phyloP scores from a whole-genome alignment of 192 early-diverging fungal genomes.

The Thamnidium elegans region DNA sequence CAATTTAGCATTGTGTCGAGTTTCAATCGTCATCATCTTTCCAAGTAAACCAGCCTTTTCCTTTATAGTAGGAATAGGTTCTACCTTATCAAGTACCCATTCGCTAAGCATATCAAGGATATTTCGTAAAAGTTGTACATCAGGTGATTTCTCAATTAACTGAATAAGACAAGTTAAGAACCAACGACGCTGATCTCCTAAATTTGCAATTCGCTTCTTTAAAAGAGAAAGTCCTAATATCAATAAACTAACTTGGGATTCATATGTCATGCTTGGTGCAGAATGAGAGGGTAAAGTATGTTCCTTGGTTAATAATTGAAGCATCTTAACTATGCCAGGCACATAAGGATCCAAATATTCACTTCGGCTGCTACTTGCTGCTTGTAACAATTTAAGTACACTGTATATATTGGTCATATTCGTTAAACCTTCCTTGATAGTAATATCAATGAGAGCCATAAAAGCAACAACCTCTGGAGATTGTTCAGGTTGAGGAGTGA shows the following conservation, averaged over 20 bases:
- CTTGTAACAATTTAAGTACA: slow-evolving; percentile 65
- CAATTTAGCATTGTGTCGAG: slow-evolving; percentile 61
- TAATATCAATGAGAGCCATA: slow-evolving; percentile 55
- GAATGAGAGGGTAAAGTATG: slow-evolving; percentile 54
- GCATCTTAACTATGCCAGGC: slow-evolving; percentile 73
- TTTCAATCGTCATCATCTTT: slow-evolving; percentile 88
- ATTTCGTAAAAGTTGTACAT: slow-evolving; percentile 63
- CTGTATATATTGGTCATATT: slow-evolving; percentile 62
- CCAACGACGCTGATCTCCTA: slow-evolving; percentile 83
- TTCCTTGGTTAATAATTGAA: slow-evolving; percentile 84
- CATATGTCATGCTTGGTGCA: slow-evolving; percentile 34
- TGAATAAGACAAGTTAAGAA: slow-evolving; percentile 80
- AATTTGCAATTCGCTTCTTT: slow-evolving; percentile 58
- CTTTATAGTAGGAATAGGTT: slow-evolving; percentile 93
- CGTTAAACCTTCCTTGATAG: slow-evolving; percentile 65
- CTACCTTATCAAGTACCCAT: slow-evolving; percentile 78
- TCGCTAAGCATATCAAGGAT: slow-evolving; percentile 82
- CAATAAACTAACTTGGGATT: slow-evolving; percentile 49
- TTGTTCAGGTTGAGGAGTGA: slow-evolving; percentile 37
- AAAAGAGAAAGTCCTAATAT: slow-evolving; percentile 52
- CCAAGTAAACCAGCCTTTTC: slow-evolving; percentile 91
- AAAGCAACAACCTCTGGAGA: slow-evolving; percentile 50
- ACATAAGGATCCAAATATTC: slow-evolving; percentile 71
- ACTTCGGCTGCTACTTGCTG: slow-evolving; percentile 55
- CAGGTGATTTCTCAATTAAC: slow-evolving; percentile 80